These are phyloP conservation scores for Mycosarcoma maydis DNA, from an alignment of 1,284 basidiomycete genomes.

Conservation along the genomic window DNA sequence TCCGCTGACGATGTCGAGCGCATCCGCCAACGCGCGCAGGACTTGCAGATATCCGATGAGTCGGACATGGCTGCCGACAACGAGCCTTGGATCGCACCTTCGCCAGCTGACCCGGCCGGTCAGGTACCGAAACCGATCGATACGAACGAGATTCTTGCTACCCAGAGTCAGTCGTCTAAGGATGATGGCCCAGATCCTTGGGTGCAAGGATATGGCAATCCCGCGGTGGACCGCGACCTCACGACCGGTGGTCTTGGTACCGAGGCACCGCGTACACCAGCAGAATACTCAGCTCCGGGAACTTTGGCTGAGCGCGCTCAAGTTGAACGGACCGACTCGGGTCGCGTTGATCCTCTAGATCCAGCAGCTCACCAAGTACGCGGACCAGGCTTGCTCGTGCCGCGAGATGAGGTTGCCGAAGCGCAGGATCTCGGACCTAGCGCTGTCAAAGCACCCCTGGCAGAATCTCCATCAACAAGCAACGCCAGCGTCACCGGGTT, in stretches of 20 bases:
- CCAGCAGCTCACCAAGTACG: slow-evolving; percentile 46
- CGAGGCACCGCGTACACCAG: too few relatives aligned
- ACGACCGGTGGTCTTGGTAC: slow-evolving; percentile 10
- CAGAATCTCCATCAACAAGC: slow-evolving; percentile 9
- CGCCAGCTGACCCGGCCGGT: slow-evolving; percentile 21
- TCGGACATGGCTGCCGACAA: slow-evolving; percentile 3
- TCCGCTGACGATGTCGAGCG: slow-evolving; percentile 47
- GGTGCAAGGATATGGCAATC: slow-evolving; percentile 39
- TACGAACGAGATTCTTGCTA: slow-evolving; percentile 34
- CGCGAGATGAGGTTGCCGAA: slow-evolving; percentile 48
- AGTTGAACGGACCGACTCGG: slow-evolving; percentile 47
- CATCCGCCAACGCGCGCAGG: slow-evolving; percentile 33
- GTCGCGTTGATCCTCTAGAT: slow-evolving; percentile 47
- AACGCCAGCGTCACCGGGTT: background rate
- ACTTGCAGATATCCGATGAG: slow-evolving; percentile 32
- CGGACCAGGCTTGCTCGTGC: slow-evolving; percentile 48
- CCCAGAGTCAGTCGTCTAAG: slow-evolving; percentile 6
- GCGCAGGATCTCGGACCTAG: slow-evolving; percentile 23
- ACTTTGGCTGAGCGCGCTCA: slow-evolving; percentile 41
- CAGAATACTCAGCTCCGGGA: slow-evolving; percentile 25
- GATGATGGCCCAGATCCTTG: slow-evolving; percentile 30
- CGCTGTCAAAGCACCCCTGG: slow-evolving; percentile 37
- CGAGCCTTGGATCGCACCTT: slow-evolving; percentile 37
- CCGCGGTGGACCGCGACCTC: slow-evolving; percentile 25
- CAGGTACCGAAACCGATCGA: slow-evolving; percentile 38